Evolutionary conservation across 2,329 filamentous ascomycete species (phyloP).

Genomic region (Dactylonectria estremocensis): DNA sequence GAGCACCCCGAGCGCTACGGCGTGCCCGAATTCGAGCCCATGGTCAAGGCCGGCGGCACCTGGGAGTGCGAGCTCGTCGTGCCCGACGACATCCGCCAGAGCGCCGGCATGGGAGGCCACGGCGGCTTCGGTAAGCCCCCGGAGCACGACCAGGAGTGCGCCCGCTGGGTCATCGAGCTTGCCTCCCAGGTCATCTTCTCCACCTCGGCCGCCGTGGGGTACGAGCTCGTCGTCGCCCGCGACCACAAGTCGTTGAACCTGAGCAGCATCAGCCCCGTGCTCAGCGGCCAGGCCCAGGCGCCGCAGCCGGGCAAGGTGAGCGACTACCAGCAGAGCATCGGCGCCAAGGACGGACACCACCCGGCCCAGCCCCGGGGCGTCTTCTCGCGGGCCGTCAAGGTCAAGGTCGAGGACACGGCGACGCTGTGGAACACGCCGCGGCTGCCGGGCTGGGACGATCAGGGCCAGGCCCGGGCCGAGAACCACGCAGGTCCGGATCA

Average conservation of each 20-base stretch:
- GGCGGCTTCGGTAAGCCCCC: slow-evolving; percentile 63
- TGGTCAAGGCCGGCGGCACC: slow-evolving; percentile 92
- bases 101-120: slow-evolving; percentile 65
- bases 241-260: slow-evolving; percentile 87
- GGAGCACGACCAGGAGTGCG: slow-evolving; percentile 67
- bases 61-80: slow-evolving; percentile 88
- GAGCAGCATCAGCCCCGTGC: slow-evolving; percentile 64
- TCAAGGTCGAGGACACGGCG: slow-evolving; percentile 90
- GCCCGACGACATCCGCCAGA: slow-evolving; percentile 82
- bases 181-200: slow-evolving; percentile 96
- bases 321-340: slow-evolving; percentile 79
- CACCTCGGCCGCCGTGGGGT: slow-evolving; percentile 86
- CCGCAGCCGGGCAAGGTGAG: slow-evolving; percentile 80
- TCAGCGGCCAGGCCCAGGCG: slow-evolving; percentile 62
- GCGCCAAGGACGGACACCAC: slow-evolving; percentile 71
- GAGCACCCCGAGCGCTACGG: slow-evolving; percentile 79
- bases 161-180: slow-evolving; percentile 92
- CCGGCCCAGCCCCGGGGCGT: slow-evolving; percentile 80
- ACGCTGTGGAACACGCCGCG: slow-evolving; percentile 94
- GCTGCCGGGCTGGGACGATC: slow-evolving; percentile 76
- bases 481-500: slow-evolving; percentile 48
- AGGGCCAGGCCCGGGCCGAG: slow-evolving; percentile 49
- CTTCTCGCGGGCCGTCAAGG: slow-evolving; percentile 83
- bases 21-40: slow-evolving; percentile 92
- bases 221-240: slow-evolving; percentile 87